A percentile compares a stretch with the other conserved stretches of the same genome.
These are phyloP conservation scores for Leptodontidium sp. DNA, from an alignment of 2,329 filamentous ascomycete species.

Conservation along the genomic window DNA sequence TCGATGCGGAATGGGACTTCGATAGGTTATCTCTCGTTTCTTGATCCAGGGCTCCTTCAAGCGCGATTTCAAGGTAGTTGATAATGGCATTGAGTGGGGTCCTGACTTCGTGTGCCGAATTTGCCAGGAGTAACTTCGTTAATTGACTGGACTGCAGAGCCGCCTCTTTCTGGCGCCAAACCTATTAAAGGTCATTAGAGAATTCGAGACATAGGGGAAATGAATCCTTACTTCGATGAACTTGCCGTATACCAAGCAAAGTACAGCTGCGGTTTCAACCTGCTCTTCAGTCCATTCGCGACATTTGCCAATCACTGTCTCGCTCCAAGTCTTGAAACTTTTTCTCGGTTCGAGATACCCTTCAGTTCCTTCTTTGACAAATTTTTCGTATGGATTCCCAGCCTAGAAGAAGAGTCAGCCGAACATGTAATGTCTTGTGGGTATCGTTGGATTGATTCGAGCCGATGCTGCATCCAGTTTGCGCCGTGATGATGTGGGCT, in stretches of 20 bases:
- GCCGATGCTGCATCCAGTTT: no score
- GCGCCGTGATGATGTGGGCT: no score
- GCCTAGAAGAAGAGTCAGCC: constrained; percentile 59
- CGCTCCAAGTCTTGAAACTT: constrained; percentile 83
- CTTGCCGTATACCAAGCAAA: constrained; percentile 83
- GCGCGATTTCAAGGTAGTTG: constrained; percentile 90
- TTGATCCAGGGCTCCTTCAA: constrained; percentile 80
- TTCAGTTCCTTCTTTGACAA: constrained; percentile 73
- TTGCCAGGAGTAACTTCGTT: constrained; percentile 80
- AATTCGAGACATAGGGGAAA: neutral
- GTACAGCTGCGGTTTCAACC: constrained; percentile 85
- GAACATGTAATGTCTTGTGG: neutral
- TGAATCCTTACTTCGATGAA: constrained; percentile 85
- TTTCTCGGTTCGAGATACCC: constrained; percentile 80
- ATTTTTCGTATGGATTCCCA: constrained; percentile 85
- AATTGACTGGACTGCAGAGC: constrained; percentile 83
- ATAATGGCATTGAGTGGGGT: constrained; percentile 94
- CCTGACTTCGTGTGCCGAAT: constrained; percentile 90
- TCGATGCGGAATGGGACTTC: constrained; percentile 88
- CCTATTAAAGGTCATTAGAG: constrained; percentile 66
- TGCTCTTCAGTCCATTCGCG: constrained; percentile 91
- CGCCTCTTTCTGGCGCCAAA: constrained; percentile 90
- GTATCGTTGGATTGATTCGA: no score
- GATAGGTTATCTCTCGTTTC: constrained; percentile 87
- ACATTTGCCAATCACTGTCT: constrained; percentile 82